Percentiles rank a stretch among this genome's conserved stretches.
Conservation (phyloP, 805 yeast species). For the Metschnikowia sp. region DNA sequence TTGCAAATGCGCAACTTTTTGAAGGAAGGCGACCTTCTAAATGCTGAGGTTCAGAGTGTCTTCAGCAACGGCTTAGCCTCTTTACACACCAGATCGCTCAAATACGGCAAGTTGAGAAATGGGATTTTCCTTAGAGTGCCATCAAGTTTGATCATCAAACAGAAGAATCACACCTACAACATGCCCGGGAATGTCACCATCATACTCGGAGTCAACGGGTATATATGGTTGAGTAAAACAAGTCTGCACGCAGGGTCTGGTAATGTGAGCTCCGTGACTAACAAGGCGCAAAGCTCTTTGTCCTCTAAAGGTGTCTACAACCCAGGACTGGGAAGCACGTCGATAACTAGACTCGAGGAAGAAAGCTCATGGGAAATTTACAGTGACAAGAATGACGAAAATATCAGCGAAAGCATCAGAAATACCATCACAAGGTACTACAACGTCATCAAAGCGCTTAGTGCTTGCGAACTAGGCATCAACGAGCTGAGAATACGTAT, state of each 20-base stretch:
- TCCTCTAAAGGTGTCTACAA: constrained; percentile 39
- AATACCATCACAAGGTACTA: constrained; percentile 80
- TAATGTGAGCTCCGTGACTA: constrained; percentile 22
- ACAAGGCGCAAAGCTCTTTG: constrained; percentile 39
- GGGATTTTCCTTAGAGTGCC: constrained; percentile 84
- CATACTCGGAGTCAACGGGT: constrained; percentile 93
- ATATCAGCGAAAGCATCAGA: constrained; percentile 58
- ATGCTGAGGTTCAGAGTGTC: constrained; percentile 92
- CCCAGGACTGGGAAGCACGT: constrained; percentile 57
- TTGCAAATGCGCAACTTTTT: constrained; percentile 90
- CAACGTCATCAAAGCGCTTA: constrained; percentile 77
- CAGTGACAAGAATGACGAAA: constrained; percentile 76
- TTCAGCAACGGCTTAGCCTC: constrained; percentile 91
- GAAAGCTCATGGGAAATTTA: constrained; percentile 95
- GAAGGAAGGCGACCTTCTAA: constrained; percentile 93
- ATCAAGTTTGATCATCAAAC: constrained; percentile 73
- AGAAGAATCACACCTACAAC: constrained; percentile 81
- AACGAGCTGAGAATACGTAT: constrained; percentile 73
- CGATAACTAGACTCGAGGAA: constrained; percentile 84
- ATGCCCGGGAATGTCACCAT: constrained; percentile 93
- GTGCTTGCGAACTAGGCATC: constrained; percentile 82
- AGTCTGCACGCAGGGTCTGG: constrained; percentile 15
- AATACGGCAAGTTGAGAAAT: constrained; percentile 91
- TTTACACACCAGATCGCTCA: constrained; percentile 89
- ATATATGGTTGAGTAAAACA: constrained; percentile 84